Evolutionary conservation across 169 alveolate species (phyloP).

Genomic region (Plasmodium inui): DNA sequence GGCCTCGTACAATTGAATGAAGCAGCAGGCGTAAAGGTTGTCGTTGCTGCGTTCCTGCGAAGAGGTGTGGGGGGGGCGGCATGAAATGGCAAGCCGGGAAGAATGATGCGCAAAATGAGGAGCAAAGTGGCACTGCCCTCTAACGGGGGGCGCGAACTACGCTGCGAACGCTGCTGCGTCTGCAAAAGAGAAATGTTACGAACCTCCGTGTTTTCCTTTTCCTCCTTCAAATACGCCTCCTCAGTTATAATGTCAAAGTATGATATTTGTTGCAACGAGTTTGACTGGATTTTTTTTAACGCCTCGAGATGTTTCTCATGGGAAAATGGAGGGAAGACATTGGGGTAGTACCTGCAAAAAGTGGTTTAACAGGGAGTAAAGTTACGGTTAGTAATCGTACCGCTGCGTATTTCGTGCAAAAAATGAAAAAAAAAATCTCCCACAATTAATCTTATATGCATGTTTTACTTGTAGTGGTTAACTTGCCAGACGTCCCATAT

Average conservation of each 20-base stretch:
- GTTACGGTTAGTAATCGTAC: not conserved
- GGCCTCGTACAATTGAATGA: conserved; percentile 34
- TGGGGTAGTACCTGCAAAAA: conserved; percentile 43
- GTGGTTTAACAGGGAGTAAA: not conserved
- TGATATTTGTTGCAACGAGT: conserved; percentile 62
- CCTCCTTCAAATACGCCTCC: conserved; percentile 63
- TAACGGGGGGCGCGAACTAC: not conserved
- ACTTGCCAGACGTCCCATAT: conserved; percentile 75
- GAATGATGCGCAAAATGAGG: not conserved
- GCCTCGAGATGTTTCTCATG: conserved; percentile 68
- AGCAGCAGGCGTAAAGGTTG: conserved; percentile 39
- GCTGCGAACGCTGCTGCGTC: not conserved
- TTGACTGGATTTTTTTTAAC: conserved; percentile 65
- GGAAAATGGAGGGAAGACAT: conserved; percentile 56
- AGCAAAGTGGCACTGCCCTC: not conserved
- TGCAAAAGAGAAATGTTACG: not conserved
- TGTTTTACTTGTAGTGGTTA: conserved; percentile 60
- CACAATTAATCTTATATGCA: not conserved
- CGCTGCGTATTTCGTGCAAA: not conserved
- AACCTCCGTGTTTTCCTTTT: conserved; percentile 48
- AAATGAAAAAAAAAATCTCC: not conserved
- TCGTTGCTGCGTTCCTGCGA: conserved; percentile 42
- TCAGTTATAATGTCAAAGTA: conserved; percentile 57
- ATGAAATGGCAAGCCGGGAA: not conserved
- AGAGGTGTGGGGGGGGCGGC: not conserved